phyloP scores from a whole-genome alignment of 495 filamentous ascomycete genomes.

The Penicillium crystallinum region DNA sequence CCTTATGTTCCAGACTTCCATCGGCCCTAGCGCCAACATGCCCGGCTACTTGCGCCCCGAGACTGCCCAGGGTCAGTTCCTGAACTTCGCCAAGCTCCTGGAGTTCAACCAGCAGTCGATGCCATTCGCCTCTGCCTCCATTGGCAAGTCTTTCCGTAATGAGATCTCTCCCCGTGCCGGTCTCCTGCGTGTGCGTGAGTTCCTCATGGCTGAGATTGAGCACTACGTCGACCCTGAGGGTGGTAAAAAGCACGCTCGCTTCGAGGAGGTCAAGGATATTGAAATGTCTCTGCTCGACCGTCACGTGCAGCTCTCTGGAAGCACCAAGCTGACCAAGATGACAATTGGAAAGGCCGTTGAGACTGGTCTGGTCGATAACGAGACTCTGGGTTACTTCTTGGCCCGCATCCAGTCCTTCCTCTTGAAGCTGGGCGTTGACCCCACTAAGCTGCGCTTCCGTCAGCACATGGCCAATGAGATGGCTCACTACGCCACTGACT shows the following conservation, averaged over 20 bases:
- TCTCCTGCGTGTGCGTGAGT: conserved; percentile 64
- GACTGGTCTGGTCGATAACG: conserved; percentile 67
- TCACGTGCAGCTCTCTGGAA: conserved; percentile 63
- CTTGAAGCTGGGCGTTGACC: conserved; percentile 62
- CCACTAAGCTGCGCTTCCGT: conserved; percentile 70
- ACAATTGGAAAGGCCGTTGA: conserved; percentile 68
- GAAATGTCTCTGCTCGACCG: conserved; percentile 65
- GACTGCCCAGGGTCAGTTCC: conserved; percentile 64
- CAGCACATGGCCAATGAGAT: conserved; percentile 81
- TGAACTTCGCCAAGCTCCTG: conserved; percentile 63
- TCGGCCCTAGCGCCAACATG: conserved; percentile 61
- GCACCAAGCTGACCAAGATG: conserved; percentile 54
- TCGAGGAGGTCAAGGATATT: conserved; percentile 56
- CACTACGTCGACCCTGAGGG: conserved; percentile 68
- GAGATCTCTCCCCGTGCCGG: conserved; percentile 66
- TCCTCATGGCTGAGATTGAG: conserved; percentile 72
- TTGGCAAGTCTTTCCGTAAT: conserved; percentile 73
- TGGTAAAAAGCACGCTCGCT: conserved; percentile 65
- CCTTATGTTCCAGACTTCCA: conserved; percentile 70
- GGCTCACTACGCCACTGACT: conserved; percentile 82
- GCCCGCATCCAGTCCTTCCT: conserved; percentile 74
- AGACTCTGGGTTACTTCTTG: conserved; percentile 84
- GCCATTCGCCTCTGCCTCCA: conserved; percentile 69
- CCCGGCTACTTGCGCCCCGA: conserved; percentile 62
- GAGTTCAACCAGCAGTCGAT: conserved; percentile 68